Conservation (phyloP, 2,329 filamentous ascomycete species). For the Aspergillus fumigatiaffinis region DNA sequence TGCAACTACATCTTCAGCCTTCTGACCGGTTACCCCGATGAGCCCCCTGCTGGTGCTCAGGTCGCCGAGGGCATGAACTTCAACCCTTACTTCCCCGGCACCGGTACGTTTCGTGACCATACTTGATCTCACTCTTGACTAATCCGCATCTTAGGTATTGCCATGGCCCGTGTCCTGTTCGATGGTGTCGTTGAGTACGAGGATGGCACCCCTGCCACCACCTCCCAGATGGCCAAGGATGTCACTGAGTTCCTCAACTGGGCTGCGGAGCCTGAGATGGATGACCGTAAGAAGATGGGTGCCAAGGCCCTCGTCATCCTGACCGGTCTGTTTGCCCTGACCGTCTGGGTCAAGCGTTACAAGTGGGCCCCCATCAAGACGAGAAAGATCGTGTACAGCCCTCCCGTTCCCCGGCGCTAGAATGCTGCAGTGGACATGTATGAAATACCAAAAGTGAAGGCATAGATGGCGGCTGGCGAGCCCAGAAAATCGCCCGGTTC, state of each 20-base stretch:
- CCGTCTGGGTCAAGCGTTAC: slow-evolving; percentile 98
- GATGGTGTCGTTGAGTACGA: slow-evolving; percentile 98
- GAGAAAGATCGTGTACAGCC: slow-evolving; percentile 85
- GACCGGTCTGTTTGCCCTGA: slow-evolving; percentile 75
- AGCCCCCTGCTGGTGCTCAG: slow-evolving; percentile 81
- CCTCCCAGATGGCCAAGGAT: slow-evolving; percentile 99
- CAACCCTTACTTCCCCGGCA: slow-evolving; percentile 99
- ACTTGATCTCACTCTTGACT: slow-evolving; percentile 6
- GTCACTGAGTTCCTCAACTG: slow-evolving; percentile 99
- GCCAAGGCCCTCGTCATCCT: slow-evolving; percentile 88
- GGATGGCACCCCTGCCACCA: slow-evolving; percentile 87
- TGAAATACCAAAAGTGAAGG: slow-evolving; percentile 29
- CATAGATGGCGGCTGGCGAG: slow-evolving; percentile 20
- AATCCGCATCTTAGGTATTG: slow-evolving; percentile 57
- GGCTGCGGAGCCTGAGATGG: slow-evolving; percentile 98
- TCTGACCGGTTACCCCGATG: slow-evolving; percentile 95
- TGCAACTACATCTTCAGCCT: slow-evolving; percentile 98
- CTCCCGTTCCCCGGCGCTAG: slow-evolving; percentile 52
- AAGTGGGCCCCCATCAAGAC: slow-evolving; percentile 98
- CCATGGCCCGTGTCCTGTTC: slow-evolving; percentile 97
- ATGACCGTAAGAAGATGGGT: slow-evolving; percentile 99
- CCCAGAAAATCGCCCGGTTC: slow-evolving; percentile 23
- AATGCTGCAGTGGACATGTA: slow-evolving; percentile 25
- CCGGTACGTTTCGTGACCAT: slow-evolving; percentile 52
- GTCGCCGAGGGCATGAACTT: slow-evolving; percentile 94